Percentiles rank a stretch among this genome's conserved stretches.
Conservation (phyloP, 441 rosid genomes). For the Sinapis alba region DNA sequence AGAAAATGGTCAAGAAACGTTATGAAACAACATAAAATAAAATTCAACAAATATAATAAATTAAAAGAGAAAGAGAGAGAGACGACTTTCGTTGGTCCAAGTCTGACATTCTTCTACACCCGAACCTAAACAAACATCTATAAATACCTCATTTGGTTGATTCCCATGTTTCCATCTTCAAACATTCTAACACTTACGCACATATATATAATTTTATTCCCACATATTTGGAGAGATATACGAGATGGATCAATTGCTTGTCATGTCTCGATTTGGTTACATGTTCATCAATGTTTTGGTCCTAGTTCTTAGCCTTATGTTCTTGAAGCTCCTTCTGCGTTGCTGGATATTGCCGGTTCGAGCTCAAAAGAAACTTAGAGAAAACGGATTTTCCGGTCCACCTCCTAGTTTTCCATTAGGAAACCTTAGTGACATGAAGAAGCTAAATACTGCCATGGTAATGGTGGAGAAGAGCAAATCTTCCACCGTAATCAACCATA, state of each 20-base stretch:
- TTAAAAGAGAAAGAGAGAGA: neutral
- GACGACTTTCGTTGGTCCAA: conserved; percentile 35
- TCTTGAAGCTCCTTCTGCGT: conserved; percentile 46
- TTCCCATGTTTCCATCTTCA: conserved; percentile 30
- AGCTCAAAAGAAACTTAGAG: conserved; percentile 57
- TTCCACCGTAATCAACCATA: conserved; percentile 51
- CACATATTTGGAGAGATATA: conserved; percentile 1
- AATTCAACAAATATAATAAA: neutral
- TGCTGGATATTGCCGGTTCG: conserved; percentile 68
- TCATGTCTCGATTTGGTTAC: conserved; percentile 21
- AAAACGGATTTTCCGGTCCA: conserved; percentile 78
- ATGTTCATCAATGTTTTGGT: conserved; percentile 27
- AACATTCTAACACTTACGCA: conserved; percentile 15
- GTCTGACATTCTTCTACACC: conserved; percentile 29
- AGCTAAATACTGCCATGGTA: conserved; percentile 19
- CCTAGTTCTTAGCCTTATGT: conserved; percentile 34
- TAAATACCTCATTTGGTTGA: conserved; percentile 35
- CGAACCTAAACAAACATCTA: conserved; percentile 27
- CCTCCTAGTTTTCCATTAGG: conserved; percentile 79
- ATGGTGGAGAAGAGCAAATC: conserved; percentile 26
- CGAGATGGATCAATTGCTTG: conserved; percentile 27
- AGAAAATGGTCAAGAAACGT: conserved; percentile 37
- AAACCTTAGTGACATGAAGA: conserved; percentile 65
- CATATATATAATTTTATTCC: conserved; percentile 6
- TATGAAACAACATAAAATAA: conserved; percentile 15